These are phyloP conservation scores for Aspergillus wentii DNA, from an alignment of 495 filamentous ascomycete genomes.

Conservation along the genomic window DNA sequence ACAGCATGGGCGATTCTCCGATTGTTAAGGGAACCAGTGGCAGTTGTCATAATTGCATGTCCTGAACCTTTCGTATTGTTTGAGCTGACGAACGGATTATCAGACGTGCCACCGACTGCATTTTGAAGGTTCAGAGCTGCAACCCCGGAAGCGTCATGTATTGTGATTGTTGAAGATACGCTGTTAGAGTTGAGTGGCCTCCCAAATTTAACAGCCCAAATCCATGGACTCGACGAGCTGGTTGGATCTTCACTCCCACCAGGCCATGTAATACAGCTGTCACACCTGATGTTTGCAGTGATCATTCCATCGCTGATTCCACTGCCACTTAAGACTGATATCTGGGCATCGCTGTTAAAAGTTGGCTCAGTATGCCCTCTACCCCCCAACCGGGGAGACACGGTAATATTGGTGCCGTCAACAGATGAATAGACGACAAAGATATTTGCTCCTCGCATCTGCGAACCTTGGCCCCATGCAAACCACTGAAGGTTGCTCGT, in stretches of 20 bases:
- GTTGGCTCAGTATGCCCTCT: constrained; percentile 45
- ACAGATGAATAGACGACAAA: constrained; percentile 58
- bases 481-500: constrained; percentile 54
- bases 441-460: constrained; percentile 57
- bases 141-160: constrained; percentile 47
- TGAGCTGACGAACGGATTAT: constrained; percentile 68
- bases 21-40: constrained; percentile 12
- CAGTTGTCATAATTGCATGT: no score
- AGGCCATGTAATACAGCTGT: constrained; percentile 49
- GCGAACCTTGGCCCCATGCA: constrained; percentile 52
- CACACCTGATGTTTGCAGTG: constrained; percentile 54
- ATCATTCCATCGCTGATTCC: constrained; percentile 50
- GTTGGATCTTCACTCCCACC: no score
- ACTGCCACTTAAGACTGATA: constrained; percentile 53
- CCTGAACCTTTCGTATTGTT: no score
- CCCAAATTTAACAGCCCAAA: constrained; percentile 58
- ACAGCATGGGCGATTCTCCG: constrained; percentile 33
- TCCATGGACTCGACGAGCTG: constrained; percentile 45
- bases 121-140: constrained; percentile 53
- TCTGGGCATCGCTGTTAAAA: constrained; percentile 35
- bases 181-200: constrained; percentile 47
- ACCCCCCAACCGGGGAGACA: constrained; percentile 51
- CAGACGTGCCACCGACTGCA: constrained; percentile 47
- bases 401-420: constrained; percentile 56
- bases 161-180: constrained; percentile 37